Evolutionary conservation across 257 asterid genomes (phyloP).

Genomic region (Ballota nigra): DNA sequence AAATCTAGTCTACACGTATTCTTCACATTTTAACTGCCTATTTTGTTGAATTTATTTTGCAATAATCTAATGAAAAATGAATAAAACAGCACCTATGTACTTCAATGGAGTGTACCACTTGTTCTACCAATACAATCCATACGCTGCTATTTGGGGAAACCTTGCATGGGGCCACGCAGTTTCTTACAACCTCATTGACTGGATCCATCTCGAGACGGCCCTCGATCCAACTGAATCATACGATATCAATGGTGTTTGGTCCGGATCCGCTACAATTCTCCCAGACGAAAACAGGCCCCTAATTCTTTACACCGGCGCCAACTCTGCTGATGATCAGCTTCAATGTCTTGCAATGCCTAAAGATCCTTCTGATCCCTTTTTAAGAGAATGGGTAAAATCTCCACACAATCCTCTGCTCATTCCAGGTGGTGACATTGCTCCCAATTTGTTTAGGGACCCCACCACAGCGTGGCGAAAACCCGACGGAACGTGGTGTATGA

Average conservation of each 20-base stretch:
- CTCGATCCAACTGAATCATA: constrained; percentile 43
- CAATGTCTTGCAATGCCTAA: too few species aligned
- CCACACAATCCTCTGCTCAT: too few species aligned
- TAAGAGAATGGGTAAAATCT: too few species aligned
- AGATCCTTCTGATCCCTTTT: too few species aligned
- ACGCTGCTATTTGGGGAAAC: constrained; percentile 45
- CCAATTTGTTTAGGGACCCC: constrained; percentile 32
- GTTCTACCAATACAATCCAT: constrained; percentile 72
- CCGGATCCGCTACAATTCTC: constrained; percentile 68
- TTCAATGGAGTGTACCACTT: constrained; percentile 70
- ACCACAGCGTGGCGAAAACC: constrained; percentile 34
- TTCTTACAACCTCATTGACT: constrained; percentile 56
- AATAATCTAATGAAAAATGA: neutral
- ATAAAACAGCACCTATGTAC: constrained; percentile 51
- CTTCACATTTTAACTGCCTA: too few species aligned
- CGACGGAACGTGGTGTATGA: constrained; percentile 32
- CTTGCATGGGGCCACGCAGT: constrained; percentile 74
- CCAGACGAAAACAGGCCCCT: constrained; percentile 30
- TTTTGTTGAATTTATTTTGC: too few species aligned
- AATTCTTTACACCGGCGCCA: constrained; percentile 57
- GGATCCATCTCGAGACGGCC: constrained; percentile 67
- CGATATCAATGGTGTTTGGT: constrained; percentile 59
- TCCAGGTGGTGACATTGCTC: too few species aligned
- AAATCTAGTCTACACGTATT: too few species aligned
- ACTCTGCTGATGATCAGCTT: constrained; percentile 32